A percentile compares a stretch with the other conserved stretches of the same genome.
These are phyloP conservation scores for Protomyces inundatus DNA, from an alignment of 1,139 yeast genomes.

Conservation along the genomic window DNA sequence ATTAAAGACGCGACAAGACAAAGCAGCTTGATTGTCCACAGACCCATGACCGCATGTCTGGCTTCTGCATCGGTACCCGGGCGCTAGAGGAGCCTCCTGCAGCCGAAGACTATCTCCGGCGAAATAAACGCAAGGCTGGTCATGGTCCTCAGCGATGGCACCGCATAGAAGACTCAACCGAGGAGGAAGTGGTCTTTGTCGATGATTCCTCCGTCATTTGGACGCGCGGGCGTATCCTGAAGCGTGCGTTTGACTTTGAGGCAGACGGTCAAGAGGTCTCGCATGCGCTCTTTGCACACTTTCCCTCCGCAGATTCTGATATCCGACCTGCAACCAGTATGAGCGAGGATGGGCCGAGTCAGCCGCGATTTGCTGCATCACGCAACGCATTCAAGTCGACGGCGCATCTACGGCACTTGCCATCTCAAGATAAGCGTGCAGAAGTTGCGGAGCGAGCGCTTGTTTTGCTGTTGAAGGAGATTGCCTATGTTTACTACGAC, in stretches of 20 bases:
- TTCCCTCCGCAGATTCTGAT: constrained; percentile 16
- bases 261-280: constrained; percentile 18
- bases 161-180: background rate
- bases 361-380: background rate
- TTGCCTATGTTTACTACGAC: constrained; percentile 48
- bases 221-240: constrained; percentile 14
- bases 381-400: constrained; percentile 20
- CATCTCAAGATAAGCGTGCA: background rate
- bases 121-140: background rate
- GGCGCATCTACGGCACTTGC: constrained; percentile 1
- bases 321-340: background rate
- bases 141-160: background rate
- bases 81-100: background rate
- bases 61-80: background rate
- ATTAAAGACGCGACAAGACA: too few species aligned
- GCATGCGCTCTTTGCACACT: constrained; percentile 25
- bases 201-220: constrained; percentile 14
- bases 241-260: constrained; percentile 13
- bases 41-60: background rate
- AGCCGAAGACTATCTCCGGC: constrained; percentile 15
- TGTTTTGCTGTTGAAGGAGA: constrained; percentile 35
- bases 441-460: constrained; percentile 33
- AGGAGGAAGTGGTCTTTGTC: constrained; percentile 20
- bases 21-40: too few species aligned
- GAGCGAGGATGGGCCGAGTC: background rate